Evolutionary conservation across 2,329 filamentous ascomycete species (phyloP), one percentile per base, ranked within the genome.

Genomic region (Neonectria punicea): DNA sequence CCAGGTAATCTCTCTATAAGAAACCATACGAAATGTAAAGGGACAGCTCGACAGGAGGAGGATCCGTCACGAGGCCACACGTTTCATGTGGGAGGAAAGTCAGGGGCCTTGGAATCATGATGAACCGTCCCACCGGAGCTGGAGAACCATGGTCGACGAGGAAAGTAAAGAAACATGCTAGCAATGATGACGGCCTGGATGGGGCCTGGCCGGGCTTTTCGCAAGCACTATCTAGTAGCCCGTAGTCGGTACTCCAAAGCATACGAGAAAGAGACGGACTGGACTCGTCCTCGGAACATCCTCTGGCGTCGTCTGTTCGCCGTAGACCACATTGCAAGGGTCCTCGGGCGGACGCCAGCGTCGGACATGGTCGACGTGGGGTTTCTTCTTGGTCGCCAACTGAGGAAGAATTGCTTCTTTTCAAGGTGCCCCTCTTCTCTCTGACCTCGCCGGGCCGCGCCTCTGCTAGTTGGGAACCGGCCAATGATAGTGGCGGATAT

Each of bases 81-180:
- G 70, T 73, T 73, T 73, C 70, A 73, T 73, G 70, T 71, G 67
- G 59, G 32, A 64, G 49, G 53, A 28, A 39, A 43, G 50, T 30
- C 50, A n/a, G 28, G 51, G 58, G 50, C 49, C 10, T 60, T 64
- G 61, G 20, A 30, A 65, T 20, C 39, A 43, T 62, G 43, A 68
- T 44, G 70, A 74, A 74, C 72, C 70, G 67, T 63, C 47, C 61
- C 65, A 65, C 66, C 67, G 66, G 70, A 61, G 53, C 60, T 65
- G 55, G 57, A 63, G 66, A 72, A 71, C 60, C 50, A 63, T 63
- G 47, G 49, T 39, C 8, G 18, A 39, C 30, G 49, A 60, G 43
- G 36, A 53, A 22, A 34, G 47, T 25, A 20, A 46, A 32, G 18
- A 53, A 59, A 53, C 46, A 22, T 51, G 46, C 41, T 51, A 43